phyloP scores from a whole-genome alignment of 768 basidiomycete genomes.

The Phaeolepiota aurea region DNA sequence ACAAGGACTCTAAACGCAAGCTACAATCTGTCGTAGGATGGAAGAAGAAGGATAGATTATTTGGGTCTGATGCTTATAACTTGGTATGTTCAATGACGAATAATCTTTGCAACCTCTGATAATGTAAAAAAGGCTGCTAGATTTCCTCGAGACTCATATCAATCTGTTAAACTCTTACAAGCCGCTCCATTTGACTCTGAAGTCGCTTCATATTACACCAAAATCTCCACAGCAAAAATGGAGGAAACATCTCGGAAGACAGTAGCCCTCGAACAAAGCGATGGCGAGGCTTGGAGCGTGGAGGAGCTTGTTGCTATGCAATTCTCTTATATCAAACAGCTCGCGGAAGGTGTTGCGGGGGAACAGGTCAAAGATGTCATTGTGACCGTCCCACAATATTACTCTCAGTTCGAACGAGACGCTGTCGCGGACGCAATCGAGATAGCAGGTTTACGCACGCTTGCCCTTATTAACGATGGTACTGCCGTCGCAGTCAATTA shows the following conservation, averaged over 20 bases:
- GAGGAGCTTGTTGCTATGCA: slow-evolving; percentile 96
- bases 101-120: not conserved
- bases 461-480: slow-evolving; percentile 88
- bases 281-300: slow-evolving; percentile 65
- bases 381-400: slow-evolving; percentile 87
- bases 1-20: slow-evolving; percentile 96
- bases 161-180: slow-evolving; percentile 77
- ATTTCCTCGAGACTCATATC: slow-evolving; percentile 83
- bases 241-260: slow-evolving; percentile 51
- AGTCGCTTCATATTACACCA: slow-evolving; percentile 47
- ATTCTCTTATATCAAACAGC: slow-evolving; percentile 78
- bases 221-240: slow-evolving; percentile 46
- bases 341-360: slow-evolving; percentile 69
- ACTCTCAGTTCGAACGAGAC: slow-evolving; percentile 84
- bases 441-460: slow-evolving; percentile 75
- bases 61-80: slow-evolving; percentile 84
- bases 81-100: slow-evolving; percentile 46
- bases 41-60: slow-evolving; percentile 85
- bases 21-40: slow-evolving; percentile 85
- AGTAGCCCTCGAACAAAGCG: slow-evolving; percentile 48
- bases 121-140: slow-evolving; percentile 63
- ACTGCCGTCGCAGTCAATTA: slow-evolving; percentile 95
- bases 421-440: slow-evolving; percentile 90
- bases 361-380: slow-evolving; percentile 82
- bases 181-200: slow-evolving; percentile 59